phyloP scores from a whole-genome alignment of 306 rosid species.

The Glycine soja region DNA sequence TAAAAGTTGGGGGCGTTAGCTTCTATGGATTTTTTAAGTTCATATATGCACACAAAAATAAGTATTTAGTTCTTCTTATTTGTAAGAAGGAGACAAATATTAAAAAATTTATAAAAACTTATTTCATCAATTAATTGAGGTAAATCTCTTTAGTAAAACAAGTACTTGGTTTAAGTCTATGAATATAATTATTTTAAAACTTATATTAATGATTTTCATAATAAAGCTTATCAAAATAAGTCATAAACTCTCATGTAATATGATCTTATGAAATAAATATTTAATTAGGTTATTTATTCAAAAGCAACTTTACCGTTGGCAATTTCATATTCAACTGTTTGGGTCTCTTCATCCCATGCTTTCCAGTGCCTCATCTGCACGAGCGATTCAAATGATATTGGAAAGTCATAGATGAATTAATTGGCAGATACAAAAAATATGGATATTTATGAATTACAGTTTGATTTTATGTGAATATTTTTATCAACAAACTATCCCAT shows the following conservation, averaged over 20 bases:
- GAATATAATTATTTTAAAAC: background rate
- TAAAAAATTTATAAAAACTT: too few relatives aligned
- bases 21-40: too few relatives aligned
- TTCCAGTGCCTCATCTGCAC: slow-evolving; percentile 38
- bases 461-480: background rate
- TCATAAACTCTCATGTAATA: background rate
- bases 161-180: background rate
- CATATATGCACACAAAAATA: too few relatives aligned
- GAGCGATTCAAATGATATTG: background rate
- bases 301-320: slow-evolving; percentile 21
- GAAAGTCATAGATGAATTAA: background rate
- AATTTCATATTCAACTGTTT: slow-evolving; percentile 35
- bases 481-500: background rate
- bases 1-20: too few relatives aligned
- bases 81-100: too few relatives aligned
- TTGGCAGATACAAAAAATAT: background rate
- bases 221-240: background rate
- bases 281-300: background rate
- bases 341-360: slow-evolving; percentile 32
- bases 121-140: too few relatives aligned
- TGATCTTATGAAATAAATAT: background rate
- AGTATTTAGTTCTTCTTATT: too few relatives aligned
- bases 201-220: background rate
- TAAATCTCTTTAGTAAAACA: background rate
- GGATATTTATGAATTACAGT: background rate